A percentile compares a stretch with the other conserved stretches of the same genome.
Conservation (phyloP, 495 filamentous ascomycete species). For the Penicillium manginii region DNA sequence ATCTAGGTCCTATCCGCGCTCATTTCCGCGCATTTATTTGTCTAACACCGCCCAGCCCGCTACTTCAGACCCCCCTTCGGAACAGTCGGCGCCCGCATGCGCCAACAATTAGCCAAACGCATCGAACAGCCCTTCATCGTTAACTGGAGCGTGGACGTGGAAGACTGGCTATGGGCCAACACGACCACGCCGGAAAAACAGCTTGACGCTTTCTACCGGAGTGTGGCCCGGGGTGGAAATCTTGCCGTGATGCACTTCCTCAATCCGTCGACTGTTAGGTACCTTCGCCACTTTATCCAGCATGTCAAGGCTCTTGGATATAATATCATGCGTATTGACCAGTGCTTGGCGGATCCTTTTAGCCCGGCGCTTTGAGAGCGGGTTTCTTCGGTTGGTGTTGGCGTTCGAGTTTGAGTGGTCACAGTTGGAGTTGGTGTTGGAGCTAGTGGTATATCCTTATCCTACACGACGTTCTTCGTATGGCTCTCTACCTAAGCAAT, state of each 20-base stretch:
- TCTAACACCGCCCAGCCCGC: conserved; percentile 30
- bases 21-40: background rate
- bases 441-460: conserved; percentile 4
- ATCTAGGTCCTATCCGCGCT: background rate
- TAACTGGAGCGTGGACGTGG: conserved; percentile 76
- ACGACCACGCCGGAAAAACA: conserved; percentile 70
- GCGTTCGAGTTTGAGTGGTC: background rate
- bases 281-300: conserved; percentile 69
- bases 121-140: conserved; percentile 62
- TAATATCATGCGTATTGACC: conserved; percentile 76
- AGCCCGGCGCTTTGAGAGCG: conserved; percentile 56
- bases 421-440: background rate
- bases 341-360: conserved; percentile 73
- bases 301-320: conserved; percentile 69
- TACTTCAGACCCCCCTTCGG: conserved; percentile 83
- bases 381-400: background rate
- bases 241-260: conserved; percentile 81
- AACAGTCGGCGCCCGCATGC: conserved; percentile 71
- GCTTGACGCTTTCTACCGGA: conserved; percentile 71
- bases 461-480: background rate
- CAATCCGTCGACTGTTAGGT: conserved; percentile 66
- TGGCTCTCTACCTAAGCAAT: too few species aligned
- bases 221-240: conserved; percentile 68
- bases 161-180: conserved; percentile 77
- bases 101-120: conserved; percentile 61